Evolutionary conservation across 2,329 filamentous ascomycete species (phyloP).

Genomic region (Cordyceps tenuipes): DNA sequence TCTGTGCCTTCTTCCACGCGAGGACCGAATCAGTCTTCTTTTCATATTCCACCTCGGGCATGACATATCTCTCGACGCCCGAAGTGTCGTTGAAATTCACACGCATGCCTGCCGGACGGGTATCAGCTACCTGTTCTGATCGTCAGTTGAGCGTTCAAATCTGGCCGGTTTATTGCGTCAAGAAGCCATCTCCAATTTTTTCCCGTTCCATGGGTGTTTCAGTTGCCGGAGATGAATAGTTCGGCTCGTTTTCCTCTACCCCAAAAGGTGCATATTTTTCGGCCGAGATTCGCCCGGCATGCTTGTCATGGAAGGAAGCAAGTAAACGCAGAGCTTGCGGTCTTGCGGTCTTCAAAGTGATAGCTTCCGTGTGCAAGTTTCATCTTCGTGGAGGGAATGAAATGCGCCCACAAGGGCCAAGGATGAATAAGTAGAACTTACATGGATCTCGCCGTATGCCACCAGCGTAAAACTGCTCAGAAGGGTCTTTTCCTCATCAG

Average conservation of each 20-base stretch:
- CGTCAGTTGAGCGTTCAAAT: neutral
- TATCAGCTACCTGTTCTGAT: conserved; percentile 61
- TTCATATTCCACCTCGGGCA: conserved; percentile 82
- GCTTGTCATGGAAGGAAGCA: neutral
- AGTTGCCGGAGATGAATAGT: neutral
- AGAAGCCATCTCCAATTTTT: neutral
- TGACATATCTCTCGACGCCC: conserved; percentile 78
- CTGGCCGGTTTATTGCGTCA: neutral
- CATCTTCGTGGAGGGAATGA: neutral
- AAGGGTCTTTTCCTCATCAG: conserved; percentile 62
- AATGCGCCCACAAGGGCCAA: neutral
- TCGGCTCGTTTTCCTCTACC: neutral
- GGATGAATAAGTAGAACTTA: conserved; percentile 40
- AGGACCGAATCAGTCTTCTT: conserved; percentile 80
- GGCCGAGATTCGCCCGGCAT: neutral
- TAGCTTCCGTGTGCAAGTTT: neutral
- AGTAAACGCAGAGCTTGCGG: neutral
- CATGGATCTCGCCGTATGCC: conserved; percentile 70
- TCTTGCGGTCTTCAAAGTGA: neutral
- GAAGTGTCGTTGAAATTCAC: conserved; percentile 76
- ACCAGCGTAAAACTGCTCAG: conserved; percentile 59
- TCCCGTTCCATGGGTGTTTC: neutral
- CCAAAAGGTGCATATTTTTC: neutral
- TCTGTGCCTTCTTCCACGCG: conserved; percentile 91
- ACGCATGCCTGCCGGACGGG: conserved; percentile 64